Base-by-base conservation (phyloP, 2,329 filamentous ascomycete species). In the Immersiporthe knoxdaviesiana region DNA sequence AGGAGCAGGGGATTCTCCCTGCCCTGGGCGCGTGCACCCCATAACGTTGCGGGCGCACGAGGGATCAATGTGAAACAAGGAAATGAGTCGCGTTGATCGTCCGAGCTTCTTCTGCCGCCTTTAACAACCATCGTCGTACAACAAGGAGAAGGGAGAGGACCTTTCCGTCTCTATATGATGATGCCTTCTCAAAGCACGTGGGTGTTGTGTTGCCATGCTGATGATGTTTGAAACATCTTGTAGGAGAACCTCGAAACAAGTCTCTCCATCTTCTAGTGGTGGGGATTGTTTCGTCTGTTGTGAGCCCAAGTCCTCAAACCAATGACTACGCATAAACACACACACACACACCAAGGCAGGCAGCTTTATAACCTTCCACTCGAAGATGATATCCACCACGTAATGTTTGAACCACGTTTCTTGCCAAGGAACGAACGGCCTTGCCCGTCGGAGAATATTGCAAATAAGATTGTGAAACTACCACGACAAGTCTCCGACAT, bases 381-480 rank as follows among this genome's bases (percentile, higher is more conserved):
- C 12, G 24, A 30, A 30, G 52, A 7, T 18, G 27, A 24, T 30
- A 24, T 30, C 12, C 52, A 18, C 14, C 52, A 18, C 14, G 52
- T 4, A 16, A 56, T 30, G 52, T 21, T 30, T 30, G 52, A 8
- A 16, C 52, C n/a, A 14, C 12, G 27, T 56, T 2, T 18, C n/a
- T 11, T 56, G 52, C 52, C 52, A 2, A n/a, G 44, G 16, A 10
- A 30, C n/a, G 16, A 10, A 30, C n/a, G 24, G 27, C 52, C 52
- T 6, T 56, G 24, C 14, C 52, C 24, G 14, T 30, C 52, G 52
- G 24, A 30, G 52, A 56, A 16, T 56, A 16, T 30, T 30, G 52
- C n/a, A n/a, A 30, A 56, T 32, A 56, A 56, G 52, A 56, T 16
- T 56, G 52, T 56, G 52, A 30, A 56, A 56, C 52, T 56, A 30